phyloP scores from a whole-genome alignment of 768 basidiomycete species.

The Coprinopsis cinerea region DNA sequence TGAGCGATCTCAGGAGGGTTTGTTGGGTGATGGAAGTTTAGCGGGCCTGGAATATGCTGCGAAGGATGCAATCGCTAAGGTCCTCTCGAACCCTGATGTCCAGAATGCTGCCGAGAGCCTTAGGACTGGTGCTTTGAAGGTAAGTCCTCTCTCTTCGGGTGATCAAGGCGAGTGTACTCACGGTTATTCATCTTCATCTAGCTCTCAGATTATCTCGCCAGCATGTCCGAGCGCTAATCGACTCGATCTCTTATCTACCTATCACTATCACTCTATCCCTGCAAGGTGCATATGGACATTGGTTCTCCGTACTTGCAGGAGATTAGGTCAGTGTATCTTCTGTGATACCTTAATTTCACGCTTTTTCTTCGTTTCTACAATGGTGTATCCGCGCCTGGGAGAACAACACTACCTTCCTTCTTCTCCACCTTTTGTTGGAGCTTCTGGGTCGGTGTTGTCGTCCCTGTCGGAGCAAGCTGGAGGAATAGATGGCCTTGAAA shows the following conservation, averaged over 20 bases:
- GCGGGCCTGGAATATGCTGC: slow-evolving; percentile 59
- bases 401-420: too few species aligned
- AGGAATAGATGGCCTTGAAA: too few species aligned
- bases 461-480: too few species aligned
- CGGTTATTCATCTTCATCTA: slow-evolving; percentile 14
- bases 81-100: slow-evolving; percentile 82
- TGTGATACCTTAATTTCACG: too few species aligned
- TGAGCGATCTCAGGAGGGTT: slow-evolving; percentile 21
- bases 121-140: slow-evolving; percentile 77
- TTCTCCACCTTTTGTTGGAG: too few species aligned
- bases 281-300: neutral
- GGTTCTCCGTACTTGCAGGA: too few species aligned
- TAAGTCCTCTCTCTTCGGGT: slow-evolving; percentile 27
- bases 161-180: slow-evolving; percentile 7
- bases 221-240: slow-evolving; percentile 3
- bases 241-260: neutral
- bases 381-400: too few species aligned
- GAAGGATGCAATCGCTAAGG: slow-evolving; percentile 65
- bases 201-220: slow-evolving; percentile 32
- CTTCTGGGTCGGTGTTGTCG: too few species aligned
- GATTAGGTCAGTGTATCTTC: too few species aligned
- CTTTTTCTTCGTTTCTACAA: too few species aligned
- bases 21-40: slow-evolving; percentile 50
- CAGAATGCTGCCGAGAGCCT: slow-evolving; percentile 80
- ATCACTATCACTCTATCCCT: neutral